phyloP scores from a whole-genome alignment of 257 asterid species.

The Buddleja alternifolia region DNA sequence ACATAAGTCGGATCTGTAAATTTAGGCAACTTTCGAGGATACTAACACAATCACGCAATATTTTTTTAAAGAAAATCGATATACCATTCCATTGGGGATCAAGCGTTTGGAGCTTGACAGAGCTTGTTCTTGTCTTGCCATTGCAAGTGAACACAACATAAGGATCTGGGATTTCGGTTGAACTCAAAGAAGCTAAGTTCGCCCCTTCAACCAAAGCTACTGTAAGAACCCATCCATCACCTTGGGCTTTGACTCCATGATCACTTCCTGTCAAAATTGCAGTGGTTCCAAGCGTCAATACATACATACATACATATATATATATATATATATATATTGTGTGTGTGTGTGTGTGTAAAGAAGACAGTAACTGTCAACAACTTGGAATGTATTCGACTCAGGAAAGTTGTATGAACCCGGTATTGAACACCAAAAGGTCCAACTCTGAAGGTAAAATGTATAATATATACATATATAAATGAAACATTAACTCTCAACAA shows the following conservation, averaged over 20 bases:
- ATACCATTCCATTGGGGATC: slow-evolving; percentile 92
- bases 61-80: not conserved
- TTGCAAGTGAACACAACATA: slow-evolving; percentile 89
- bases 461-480: not conserved
- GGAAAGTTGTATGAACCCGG: no score
- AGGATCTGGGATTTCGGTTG: slow-evolving; percentile 67
- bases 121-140: slow-evolving; percentile 90
- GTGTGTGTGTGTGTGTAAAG: no score
- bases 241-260: slow-evolving; percentile 82
- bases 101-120: slow-evolving; percentile 84
- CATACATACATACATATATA: no score
- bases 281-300: slow-evolving; percentile 7
- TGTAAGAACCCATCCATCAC: slow-evolving; percentile 96
- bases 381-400: no score
- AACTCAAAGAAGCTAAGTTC: slow-evolving; percentile 54
- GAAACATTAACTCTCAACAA: slow-evolving; percentile 15
- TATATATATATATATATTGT: no score
- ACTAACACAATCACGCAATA: no score
- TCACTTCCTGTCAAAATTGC: slow-evolving; percentile 62
- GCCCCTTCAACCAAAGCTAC: slow-evolving; percentile 78
- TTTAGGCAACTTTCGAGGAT: no score
- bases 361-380: no score
- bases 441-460: not conserved
- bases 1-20: no score
- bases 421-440: no score